Base-by-base conservation (phyloP, 1,284 basidiomycete species). In the Stygiomarasmius scandens region DNA sequence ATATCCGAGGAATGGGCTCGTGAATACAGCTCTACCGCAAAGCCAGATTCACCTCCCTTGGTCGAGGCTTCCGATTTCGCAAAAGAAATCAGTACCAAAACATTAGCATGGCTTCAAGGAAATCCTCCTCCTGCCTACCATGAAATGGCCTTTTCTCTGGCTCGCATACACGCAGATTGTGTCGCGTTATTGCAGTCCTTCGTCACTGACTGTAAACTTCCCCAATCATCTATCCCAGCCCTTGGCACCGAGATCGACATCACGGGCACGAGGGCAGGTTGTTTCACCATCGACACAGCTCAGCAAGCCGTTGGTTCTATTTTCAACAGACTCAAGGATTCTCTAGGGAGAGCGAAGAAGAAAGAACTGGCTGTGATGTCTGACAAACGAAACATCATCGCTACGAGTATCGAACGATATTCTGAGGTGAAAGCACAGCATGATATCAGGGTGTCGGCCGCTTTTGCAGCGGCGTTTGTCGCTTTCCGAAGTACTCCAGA, bases 1-100 rank as follows among this genome's bases (percentile, higher is more conserved):
- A 83, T 98, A 63, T 76, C 95, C 1, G 94, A 98, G 71, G 94
- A 98, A 76, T 99, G 96, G 97, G 93, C 95, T 12, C 75, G 74
- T n/a, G 78, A 82, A 55, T 79, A 80, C 34, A 59, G 61, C 2
- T 67, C 67, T 0, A 56, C 69, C 0, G 62, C 56, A n/a, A 23
- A 69, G 3, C 60, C 75, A 20, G 49, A 48, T 41, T 55, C 70
- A 11, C 63, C 68, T 2, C 69, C 78, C 32, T 76, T 89, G 55
- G 77, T 85, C 25, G 82, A 87, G 24, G 65, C 66, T 36, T 88
- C 85, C 16, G 70, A 79, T 3, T 78, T 92, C 50, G 90, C 90
- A 1, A 76, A 79, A 55, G 85, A 89, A 55, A 75, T 96, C 51
- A 86, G 87, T 51, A 63, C 74, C 20, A 84, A 82, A 64, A 86